A percentile compares a stretch with the other conserved stretches of the same genome.
Evolutionary conservation across 306 rosid species (phyloP).

Genomic region (Hippophae gyantsensis): DNA sequence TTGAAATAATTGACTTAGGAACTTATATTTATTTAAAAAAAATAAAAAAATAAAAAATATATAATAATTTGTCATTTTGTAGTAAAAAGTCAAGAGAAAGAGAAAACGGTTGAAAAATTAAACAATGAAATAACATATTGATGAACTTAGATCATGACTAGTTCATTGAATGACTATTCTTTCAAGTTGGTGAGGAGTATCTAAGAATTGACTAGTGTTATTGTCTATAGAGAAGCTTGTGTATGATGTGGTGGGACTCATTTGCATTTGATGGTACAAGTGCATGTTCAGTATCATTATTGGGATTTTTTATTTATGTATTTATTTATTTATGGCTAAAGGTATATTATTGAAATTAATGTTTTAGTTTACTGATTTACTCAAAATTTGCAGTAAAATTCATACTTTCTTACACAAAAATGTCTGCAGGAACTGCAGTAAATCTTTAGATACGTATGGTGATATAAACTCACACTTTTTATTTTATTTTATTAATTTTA

Average conservation of each 20-base stretch:
- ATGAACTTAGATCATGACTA: too few species aligned
- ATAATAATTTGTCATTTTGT: too few species aligned
- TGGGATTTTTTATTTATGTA: neutral
- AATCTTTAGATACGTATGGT: slow-evolving; percentile 13
- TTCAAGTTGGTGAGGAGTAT: too few species aligned
- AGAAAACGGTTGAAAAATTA: too few species aligned
- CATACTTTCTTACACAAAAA: slow-evolving; percentile 62
- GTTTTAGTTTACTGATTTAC: slow-evolving; percentile 26
- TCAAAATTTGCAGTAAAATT: slow-evolving; percentile 20
- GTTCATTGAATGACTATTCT: too few species aligned
- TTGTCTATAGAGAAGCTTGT: neutral
- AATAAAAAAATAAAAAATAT: too few species aligned
- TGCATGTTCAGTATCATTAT: slow-evolving; percentile 27
- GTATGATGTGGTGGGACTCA: slow-evolving; percentile 14
- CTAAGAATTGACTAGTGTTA: too few species aligned
- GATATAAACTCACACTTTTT: slow-evolving; percentile 28
- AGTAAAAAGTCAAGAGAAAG: too few species aligned
- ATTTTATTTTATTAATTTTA: slow-evolving; percentile 2
- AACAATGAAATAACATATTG: too few species aligned
- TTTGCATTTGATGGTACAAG: slow-evolving; percentile 21
- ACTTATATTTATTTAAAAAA: too few species aligned
- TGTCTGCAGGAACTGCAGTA: slow-evolving; percentile 36
- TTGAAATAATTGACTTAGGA: too few species aligned
- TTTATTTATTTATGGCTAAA: slow-evolving; percentile 4
- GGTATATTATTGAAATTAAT: too few species aligned